Percentiles rank a stretch among this genome's conserved stretches.
phyloP scores from a whole-genome alignment of 768 basidiomycete genomes.

The Xerocomus brunneocitrinus region DNA sequence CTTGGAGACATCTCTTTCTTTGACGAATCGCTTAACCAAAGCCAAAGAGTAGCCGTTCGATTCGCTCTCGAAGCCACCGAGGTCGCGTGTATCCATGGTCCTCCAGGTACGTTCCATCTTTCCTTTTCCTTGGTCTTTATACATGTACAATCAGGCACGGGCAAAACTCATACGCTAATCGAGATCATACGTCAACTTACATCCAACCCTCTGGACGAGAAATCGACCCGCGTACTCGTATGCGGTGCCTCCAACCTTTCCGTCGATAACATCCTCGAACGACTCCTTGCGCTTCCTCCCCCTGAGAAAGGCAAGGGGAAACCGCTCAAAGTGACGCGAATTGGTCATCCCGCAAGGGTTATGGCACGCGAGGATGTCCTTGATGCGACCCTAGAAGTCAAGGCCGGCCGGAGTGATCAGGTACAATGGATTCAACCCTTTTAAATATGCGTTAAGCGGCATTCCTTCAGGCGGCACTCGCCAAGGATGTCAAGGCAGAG shows the following conservation, averaged over 20 bases:
- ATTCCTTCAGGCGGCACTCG: slow-evolving; percentile 62
- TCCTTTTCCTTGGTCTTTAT: not conserved
- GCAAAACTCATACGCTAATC: slow-evolving; percentile 93
- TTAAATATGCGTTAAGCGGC: not conserved
- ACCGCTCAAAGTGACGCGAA: slow-evolving; percentile 64
- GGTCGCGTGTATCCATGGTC: slow-evolving; percentile 92
- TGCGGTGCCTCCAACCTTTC: slow-evolving; percentile 94
- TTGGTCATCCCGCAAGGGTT: slow-evolving; percentile 94
- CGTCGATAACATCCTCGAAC: slow-evolving; percentile 92
- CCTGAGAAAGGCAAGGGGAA: slow-evolving; percentile 42
- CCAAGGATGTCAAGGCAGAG: slow-evolving; percentile 86
- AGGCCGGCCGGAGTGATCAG: slow-evolving; percentile 71
- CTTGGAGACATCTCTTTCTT: slow-evolving; percentile 56
- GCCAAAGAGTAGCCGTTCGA: slow-evolving; percentile 77
- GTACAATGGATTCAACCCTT: slow-evolving; percentile 24
- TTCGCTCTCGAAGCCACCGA: slow-evolving; percentile 80
- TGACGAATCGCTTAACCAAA: slow-evolving; percentile 71
- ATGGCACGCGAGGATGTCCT: slow-evolving; percentile 66
- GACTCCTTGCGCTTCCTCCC: slow-evolving; percentile 62
- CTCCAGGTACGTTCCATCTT: slow-evolving; percentile 59
- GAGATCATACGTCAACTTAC: slow-evolving; percentile 88
- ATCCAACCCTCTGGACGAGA: slow-evolving; percentile 38
- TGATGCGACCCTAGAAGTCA: slow-evolving; percentile 66
- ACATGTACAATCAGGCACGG: slow-evolving; percentile 53
- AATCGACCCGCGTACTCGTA: slow-evolving; percentile 65